Base-by-base conservation (phyloP, 1,284 basidiomycete species). In the Cutaneotrichosporon sp. region DNA sequence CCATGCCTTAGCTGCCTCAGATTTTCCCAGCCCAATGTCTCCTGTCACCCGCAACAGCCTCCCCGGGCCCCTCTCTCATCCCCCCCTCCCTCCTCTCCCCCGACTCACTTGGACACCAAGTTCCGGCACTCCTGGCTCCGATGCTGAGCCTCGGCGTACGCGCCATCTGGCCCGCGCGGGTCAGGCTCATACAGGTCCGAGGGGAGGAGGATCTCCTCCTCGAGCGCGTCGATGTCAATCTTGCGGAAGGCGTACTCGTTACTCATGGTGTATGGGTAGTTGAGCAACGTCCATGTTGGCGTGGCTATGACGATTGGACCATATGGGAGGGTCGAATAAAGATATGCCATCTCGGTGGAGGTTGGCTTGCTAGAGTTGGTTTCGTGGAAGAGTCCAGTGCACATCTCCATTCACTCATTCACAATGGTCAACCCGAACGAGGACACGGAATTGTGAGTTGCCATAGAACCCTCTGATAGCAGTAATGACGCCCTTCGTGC, bases 401-500 rank as follows among this genome's bases (percentile, higher is more conserved):
- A 56, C 55, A 40, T 13, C 53, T 40, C 34, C 4, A 21, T 86
- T 86, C 78, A 60, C 56, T 40, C 38, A 73, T 85, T 71, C 42
- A 59, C 21, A 31, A 80, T 78, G 76, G 69, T 75, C 67, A 91
- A 93, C 76, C 85, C 89, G 9, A 85, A 92, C 84, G 89, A 93
- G 82, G 92, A 96, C 77, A 94, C 92, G 1, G 92, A 95, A 85
- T 95, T 94, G 92, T 92, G 76, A 81, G 90, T 80, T 36, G 62
- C 30, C 11, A 16, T 16, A 14, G 18, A 8, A n/a, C 13, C 26
- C 40, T 30, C 61, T 63, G 53, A 61, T 57, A 38, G 5, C 76
- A 95, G 92, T 81, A 95, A 97, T 81, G 94, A 95, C 76, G 90
- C 90, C 36, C 86, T 97, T 10, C 90, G 93, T 63, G 91, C 91